Evolutionary conservation across 352 stramenopile species (phyloP).

Genomic region (Phytophthora niederhauseri): DNA sequence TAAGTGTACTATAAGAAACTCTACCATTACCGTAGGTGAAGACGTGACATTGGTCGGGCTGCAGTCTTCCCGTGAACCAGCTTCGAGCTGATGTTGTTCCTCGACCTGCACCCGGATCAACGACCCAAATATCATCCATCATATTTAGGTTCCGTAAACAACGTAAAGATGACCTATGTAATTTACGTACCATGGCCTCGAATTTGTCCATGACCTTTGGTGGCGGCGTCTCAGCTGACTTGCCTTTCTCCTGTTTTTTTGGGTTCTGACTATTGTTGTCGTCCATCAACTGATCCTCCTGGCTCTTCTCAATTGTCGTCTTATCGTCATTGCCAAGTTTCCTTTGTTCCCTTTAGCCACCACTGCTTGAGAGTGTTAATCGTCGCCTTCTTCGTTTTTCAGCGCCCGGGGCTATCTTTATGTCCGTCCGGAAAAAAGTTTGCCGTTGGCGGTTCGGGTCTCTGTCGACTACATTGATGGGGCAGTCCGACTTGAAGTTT

Average conservation of each 20-base stretch:
- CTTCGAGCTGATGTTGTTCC: too few relatives aligned
- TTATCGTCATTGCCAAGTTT: not conserved
- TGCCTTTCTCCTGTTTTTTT: not conserved
- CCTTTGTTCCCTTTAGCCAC: not conserved
- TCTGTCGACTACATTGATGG: not conserved
- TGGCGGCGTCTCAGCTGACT: not conserved
- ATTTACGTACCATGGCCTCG: too few relatives aligned
- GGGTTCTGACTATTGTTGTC: not conserved
- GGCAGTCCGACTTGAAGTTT: constrained; percentile 13
- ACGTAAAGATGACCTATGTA: too few relatives aligned
- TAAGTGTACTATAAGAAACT: too few relatives aligned
- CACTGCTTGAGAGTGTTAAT: constrained; percentile 20
- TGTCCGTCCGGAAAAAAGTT: constrained; percentile 11
- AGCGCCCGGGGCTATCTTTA: constrained; percentile 9
- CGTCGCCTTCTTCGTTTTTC: constrained; percentile 5
- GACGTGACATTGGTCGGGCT: too few relatives aligned
- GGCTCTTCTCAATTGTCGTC: not conserved
- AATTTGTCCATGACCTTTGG: too few relatives aligned
- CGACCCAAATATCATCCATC: too few relatives aligned
- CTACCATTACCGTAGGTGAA: too few relatives aligned
- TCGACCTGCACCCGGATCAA: too few relatives aligned
- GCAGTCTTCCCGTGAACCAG: too few relatives aligned
- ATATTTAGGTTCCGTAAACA: too few relatives aligned
- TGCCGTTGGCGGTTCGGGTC: constrained; percentile 9
- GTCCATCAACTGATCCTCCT: not conserved